phyloP scores from a whole-genome alignment of 2,329 filamentous ascomycete genomes.

The Hymenotorrendiella dingleyae region DNA sequence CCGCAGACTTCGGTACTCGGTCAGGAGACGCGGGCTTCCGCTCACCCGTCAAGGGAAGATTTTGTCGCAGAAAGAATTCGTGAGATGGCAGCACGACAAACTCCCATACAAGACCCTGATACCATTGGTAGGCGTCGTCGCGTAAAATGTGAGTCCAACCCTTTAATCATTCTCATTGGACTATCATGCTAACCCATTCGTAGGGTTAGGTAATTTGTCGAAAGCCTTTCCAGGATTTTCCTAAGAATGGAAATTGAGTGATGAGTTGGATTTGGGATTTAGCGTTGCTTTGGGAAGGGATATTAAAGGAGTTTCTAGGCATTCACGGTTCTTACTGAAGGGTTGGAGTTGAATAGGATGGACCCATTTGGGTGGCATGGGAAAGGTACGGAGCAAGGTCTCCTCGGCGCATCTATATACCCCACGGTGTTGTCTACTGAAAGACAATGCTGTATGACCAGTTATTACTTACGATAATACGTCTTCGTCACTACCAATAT shows the following conservation, averaged over 20 bases:
- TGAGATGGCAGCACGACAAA: conserved; percentile 20
- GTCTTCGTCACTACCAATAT: too few species aligned
- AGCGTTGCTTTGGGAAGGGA: too few species aligned
- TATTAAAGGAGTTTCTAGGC: too few species aligned
- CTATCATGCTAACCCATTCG: conserved; percentile 3
- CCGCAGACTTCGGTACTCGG: conserved; percentile 6
- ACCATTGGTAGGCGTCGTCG: conserved; percentile 8
- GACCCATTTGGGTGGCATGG: too few species aligned
- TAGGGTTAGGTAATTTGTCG: conserved; percentile 21
- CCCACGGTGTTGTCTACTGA: too few species aligned
- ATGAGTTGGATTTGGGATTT: conserved; percentile 6
- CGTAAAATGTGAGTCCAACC: conserved; percentile 17
- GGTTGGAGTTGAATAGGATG: too few species aligned
- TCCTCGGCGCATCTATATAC: too few species aligned
- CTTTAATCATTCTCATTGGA: neutral
- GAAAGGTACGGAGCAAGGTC: too few species aligned
- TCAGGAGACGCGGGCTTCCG: neutral
- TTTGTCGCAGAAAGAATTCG: conserved; percentile 21
- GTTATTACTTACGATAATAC: too few species aligned
- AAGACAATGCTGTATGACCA: too few species aligned
- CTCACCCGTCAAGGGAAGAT: conserved; percentile 8
- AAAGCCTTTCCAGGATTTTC: conserved; percentile 26
- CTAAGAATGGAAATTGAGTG: conserved; percentile 2
- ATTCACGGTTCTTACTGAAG: too few species aligned
- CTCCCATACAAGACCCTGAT: conserved; percentile 23